These are phyloP conservation scores for Chalciporus sp. DNA, from an alignment of 1,284 basidiomycete species.

Conservation along the genomic window DNA sequence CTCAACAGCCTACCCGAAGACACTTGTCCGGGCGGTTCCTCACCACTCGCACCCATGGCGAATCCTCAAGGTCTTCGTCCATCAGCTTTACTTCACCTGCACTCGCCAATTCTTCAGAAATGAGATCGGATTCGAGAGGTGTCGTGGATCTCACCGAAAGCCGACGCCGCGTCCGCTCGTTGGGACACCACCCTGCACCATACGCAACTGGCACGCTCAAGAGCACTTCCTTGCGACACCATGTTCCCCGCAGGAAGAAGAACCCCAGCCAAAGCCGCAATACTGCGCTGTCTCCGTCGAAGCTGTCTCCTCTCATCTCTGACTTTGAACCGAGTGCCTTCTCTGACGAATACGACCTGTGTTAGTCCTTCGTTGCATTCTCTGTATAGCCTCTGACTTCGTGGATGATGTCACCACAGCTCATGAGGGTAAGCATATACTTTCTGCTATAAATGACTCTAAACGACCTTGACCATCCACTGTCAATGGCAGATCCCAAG, in stretches of 20 bases:
- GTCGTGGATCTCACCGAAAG: constrained; percentile 15
- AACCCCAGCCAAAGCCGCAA: constrained; percentile 15
- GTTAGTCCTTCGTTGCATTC: constrained; percentile 44
- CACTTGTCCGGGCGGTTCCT: constrained; percentile 34
- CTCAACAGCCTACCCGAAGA: constrained; percentile 25
- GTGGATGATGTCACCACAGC: constrained; percentile 40
- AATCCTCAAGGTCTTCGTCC: constrained; percentile 37
- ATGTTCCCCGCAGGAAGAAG: constrained; percentile 25
- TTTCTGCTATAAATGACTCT: constrained; percentile 11
- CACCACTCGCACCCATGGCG: constrained; percentile 19
- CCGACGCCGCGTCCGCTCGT: constrained; percentile 24
- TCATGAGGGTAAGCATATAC: constrained; percentile 58
- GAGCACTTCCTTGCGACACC: constrained; percentile 12
- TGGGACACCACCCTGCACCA: constrained; percentile 21
- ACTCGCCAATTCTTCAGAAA: constrained; percentile 14
- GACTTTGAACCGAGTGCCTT: constrained; percentile 45
- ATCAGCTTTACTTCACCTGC: constrained; percentile 21
- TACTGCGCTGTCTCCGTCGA: constrained; percentile 20
- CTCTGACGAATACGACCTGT: constrained; percentile 73
- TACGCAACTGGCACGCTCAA: constrained; percentile 19
- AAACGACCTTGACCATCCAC: constrained; percentile 15
- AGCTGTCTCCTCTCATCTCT: constrained; percentile 25
- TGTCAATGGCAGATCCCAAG: constrained; percentile 53
- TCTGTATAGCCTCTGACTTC: constrained; percentile 18
- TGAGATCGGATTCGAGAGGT: constrained; percentile 15